A percentile compares a stretch with the other conserved stretches of the same genome.
phyloP scores from a whole-genome alignment of 164 flowering plant species.

The Magnolia officinalis region DNA sequence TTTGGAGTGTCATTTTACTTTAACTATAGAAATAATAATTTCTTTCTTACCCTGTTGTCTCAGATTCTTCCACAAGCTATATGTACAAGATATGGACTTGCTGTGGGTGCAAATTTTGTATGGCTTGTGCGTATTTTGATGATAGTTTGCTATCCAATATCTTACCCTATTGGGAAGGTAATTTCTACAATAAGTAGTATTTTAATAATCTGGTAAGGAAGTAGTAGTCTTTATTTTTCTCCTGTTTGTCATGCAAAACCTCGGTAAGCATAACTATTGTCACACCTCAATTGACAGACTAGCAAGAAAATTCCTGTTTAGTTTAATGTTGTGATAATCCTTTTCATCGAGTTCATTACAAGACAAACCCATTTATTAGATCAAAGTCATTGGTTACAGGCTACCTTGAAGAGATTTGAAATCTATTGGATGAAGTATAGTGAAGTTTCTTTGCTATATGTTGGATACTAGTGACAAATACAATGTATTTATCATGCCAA shows the following conservation, averaged over 20 bases:
- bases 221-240: not conserved
- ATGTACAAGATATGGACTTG: constrained; percentile 94
- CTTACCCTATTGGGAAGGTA: constrained; percentile 97
- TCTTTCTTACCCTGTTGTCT: constrained; percentile 3
- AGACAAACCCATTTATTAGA: too few species aligned
- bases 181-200: constrained; percentile 1
- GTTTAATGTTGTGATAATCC: too few species aligned
- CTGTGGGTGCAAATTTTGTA: constrained; percentile 90
- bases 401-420: too few species aligned
- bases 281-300: too few species aligned
- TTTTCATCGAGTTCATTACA: too few species aligned
- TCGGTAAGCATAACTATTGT: too few species aligned
- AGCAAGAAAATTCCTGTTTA: too few species aligned
- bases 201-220: not conserved
- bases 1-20: not conserved
- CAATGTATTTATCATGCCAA: too few species aligned
- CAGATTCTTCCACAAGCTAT: constrained; percentile 97
- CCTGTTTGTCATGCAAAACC: not conserved
- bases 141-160: constrained; percentile 85
- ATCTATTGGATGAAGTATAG: too few species aligned
- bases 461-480: too few species aligned
- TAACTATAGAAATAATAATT: not conserved
- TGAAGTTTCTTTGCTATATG: too few species aligned
- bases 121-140: constrained; percentile 90
- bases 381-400: too few species aligned